Percentiles rank a stretch among this genome's conserved stretches.
phyloP scores from a whole-genome alignment of 108 stramenopile genomes.

The Cyclotella baltica region DNA sequence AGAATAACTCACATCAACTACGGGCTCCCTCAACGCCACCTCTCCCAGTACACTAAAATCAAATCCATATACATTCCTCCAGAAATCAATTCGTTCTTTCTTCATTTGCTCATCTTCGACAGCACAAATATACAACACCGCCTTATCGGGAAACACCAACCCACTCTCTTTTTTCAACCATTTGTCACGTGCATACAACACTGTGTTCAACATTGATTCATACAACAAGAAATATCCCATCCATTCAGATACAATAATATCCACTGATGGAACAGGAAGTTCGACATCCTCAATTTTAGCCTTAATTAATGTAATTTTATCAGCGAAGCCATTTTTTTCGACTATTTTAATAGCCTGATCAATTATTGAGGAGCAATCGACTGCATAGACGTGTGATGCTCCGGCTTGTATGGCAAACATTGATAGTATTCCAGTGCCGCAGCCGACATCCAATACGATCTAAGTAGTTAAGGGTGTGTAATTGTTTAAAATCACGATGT shows the following conservation, averaged over 20 bases:
- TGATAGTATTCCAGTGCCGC: slow-evolving; percentile 93
- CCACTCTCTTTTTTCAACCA: slow-evolving; percentile 80
- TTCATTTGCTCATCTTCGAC: slow-evolving; percentile 90
- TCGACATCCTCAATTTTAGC: slow-evolving; percentile 95
- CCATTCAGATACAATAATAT: slow-evolving; percentile 98
- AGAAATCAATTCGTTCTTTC: slow-evolving; percentile 83
- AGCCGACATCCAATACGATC: slow-evolving; percentile 95
- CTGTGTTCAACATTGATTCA: slow-evolving; percentile 97
- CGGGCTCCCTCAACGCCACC: slow-evolving; percentile 93
- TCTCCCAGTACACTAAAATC: slow-evolving; percentile 94
- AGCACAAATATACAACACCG: slow-evolving; percentile 87
- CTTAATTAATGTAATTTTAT: slow-evolving; percentile 85
- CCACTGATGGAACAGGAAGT: slow-evolving; percentile 85
- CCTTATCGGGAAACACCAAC: slow-evolving; percentile 94
- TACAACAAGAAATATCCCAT: slow-evolving; percentile 99
- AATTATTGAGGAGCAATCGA: slow-evolving; percentile 93
- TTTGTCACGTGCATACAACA: slow-evolving; percentile 91
- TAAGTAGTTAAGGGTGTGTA: slow-evolving; percentile 1
- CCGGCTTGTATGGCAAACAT: slow-evolving; percentile 95
- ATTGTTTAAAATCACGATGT: too few species aligned
- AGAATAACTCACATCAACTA: slow-evolving; percentile 85
- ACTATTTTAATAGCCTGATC: slow-evolving; percentile 87
- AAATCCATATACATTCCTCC: slow-evolving; percentile 97
- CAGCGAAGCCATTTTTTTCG: slow-evolving; percentile 79
- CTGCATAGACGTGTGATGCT: slow-evolving; percentile 91